Conservation (phyloP, 164 flowering plant species). For the Hamamelis virginiana region DNA sequence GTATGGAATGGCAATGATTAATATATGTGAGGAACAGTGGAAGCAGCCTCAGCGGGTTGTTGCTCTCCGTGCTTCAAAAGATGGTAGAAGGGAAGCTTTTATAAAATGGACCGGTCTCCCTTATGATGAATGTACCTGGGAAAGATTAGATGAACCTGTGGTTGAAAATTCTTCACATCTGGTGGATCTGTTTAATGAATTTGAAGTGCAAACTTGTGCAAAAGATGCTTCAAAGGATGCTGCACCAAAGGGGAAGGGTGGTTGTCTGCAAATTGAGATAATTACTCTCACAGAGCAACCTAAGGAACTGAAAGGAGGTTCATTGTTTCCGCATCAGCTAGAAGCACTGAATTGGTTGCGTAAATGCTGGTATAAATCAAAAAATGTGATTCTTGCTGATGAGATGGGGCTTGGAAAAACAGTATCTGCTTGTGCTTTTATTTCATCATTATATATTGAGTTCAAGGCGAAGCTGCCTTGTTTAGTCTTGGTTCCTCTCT, state of each 20-base stretch:
- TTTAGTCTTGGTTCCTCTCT: conserved; percentile 94
- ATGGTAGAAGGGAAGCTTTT: conserved; percentile 62
- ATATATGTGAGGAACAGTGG: conserved; percentile 87
- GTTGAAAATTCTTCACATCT: conserved; percentile 49
- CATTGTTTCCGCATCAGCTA: conserved; percentile 91
- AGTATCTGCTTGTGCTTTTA: conserved; percentile 90
- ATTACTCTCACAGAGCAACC: conserved; percentile 82
- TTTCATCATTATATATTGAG: conserved; percentile 81
- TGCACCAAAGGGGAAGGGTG: conserved; percentile 26
- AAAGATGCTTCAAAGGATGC: conserved; percentile 44
- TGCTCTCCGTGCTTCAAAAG: conserved; percentile 49
- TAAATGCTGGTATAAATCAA: conserved; percentile 84
- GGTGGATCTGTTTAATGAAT: conserved; percentile 53
- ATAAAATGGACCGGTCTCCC: conserved; percentile 91
- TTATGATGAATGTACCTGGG: conserved; percentile 99
- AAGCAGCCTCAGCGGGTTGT: conserved; percentile 84
- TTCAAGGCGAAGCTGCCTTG: conserved; percentile 79
- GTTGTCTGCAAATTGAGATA: conserved; percentile 47
- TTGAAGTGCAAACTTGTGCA: conserved; percentile 58
- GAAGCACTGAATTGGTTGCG: conserved; percentile 99
- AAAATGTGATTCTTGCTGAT: conserved; percentile 98
- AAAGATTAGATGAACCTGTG: conserved; percentile 69
- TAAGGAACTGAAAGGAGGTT: conserved; percentile 80
- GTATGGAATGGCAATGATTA: conserved; percentile 75
- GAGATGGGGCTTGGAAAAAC: conserved; percentile 99